Evolutionary conservation across 2,329 filamentous ascomycete species (phyloP).

Genomic region (Pestalotiopsis sp.): DNA sequence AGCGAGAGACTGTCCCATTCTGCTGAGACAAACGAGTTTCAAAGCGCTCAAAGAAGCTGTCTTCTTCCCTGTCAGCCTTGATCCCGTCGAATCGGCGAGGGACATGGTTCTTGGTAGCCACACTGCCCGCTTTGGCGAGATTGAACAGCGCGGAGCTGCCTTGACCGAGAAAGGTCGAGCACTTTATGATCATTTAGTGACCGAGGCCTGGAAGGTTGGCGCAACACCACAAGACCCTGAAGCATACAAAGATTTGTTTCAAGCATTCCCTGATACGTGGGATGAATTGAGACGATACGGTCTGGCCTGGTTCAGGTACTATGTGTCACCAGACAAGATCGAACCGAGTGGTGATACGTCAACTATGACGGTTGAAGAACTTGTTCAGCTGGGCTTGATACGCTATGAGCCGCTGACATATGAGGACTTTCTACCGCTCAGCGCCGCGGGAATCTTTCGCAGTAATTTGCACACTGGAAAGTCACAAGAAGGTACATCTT

Average conservation of each 20-base stretch:
- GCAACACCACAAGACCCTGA: constrained; percentile 5
- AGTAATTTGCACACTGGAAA: background rate
- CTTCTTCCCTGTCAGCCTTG: background rate
- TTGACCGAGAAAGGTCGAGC: constrained; percentile 4
- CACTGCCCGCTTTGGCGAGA: constrained; percentile 10
- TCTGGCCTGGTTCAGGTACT: constrained; percentile 6
- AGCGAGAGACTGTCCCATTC: background rate
- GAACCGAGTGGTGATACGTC: background rate
- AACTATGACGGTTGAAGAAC: background rate
- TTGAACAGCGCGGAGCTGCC: constrained; percentile 6
- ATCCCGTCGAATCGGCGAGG: background rate
- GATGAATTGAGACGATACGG: background rate
- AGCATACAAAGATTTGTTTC: constrained; percentile 3
- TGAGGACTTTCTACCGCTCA: constrained; percentile 8
- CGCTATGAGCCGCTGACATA: constrained; percentile 7
- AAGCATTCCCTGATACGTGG: constrained; percentile 3
- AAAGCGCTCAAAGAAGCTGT: constrained; percentile 8
- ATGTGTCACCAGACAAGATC: background rate
- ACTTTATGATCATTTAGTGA: constrained; percentile 7
- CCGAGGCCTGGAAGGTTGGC: constrained; percentile 5
- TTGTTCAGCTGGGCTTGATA: background rate
- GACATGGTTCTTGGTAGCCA: background rate
- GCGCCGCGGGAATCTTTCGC: constrained; percentile 6
- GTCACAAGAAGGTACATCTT: background rate
- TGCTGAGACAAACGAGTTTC: constrained; percentile 5